Conservation (phyloP, 2,329 filamentous ascomycete species). For the Fusarium liriodendri region DNA sequence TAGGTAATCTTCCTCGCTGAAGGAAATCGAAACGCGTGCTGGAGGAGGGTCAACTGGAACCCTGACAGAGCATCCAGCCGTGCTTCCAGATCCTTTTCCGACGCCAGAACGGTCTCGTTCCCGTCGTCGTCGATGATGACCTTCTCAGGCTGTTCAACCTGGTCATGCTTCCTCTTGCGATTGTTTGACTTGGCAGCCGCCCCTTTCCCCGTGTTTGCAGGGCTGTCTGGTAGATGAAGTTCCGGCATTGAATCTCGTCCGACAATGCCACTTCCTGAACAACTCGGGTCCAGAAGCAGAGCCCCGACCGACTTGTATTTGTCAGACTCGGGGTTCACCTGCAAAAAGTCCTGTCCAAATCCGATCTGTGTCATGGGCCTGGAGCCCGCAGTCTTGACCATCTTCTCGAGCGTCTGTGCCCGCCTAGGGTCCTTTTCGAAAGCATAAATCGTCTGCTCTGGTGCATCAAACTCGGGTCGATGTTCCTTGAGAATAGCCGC, state of each 20-base stretch:
- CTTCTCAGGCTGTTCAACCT: constrained; percentile 47
- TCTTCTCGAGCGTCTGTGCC: constrained; percentile 82
- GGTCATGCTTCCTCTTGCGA: constrained; percentile 60
- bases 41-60: constrained; percentile 84
- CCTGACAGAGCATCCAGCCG: constrained; percentile 79
- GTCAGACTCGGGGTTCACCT: constrained; percentile 72
- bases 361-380: constrained; percentile 74
- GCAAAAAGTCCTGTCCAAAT: constrained; percentile 83
- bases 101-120: constrained; percentile 62
- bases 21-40: constrained; percentile 87
- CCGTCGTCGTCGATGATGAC: constrained; percentile 69
- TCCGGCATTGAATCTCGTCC: constrained; percentile 83
- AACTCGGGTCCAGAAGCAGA: constrained; percentile 91
- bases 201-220: constrained; percentile 33
- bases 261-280: constrained; percentile 94
- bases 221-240: constrained; percentile 66
- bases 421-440: constrained; percentile 82
- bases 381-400: constrained; percentile 83
- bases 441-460: constrained; percentile 69
- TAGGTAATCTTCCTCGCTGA: constrained; percentile 83
- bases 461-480: constrained; percentile 50
- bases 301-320: constrained; percentile 79
- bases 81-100: constrained; percentile 67
- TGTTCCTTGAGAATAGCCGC: constrained; percentile 75
- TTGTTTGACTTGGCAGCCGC: constrained; percentile 37